Evolutionary conservation across 2,329 filamentous ascomycete genomes (phyloP).

Genomic region (Talaromyces sp.): DNA sequence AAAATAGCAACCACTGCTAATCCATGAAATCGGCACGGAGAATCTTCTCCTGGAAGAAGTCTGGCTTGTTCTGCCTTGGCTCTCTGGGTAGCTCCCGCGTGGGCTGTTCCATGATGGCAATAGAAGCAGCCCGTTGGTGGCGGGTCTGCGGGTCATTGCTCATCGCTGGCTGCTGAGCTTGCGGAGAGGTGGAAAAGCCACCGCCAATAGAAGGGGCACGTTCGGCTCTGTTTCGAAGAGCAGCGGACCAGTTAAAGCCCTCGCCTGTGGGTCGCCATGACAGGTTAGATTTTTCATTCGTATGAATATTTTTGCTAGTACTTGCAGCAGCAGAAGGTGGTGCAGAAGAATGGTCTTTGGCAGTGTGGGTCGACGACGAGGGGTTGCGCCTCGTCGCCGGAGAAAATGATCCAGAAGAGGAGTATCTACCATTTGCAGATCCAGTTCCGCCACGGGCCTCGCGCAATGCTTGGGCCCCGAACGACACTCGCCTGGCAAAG

Average conservation of each 20-base stretch:
- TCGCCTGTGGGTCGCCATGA: constrained; percentile 61
- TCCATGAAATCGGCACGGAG: constrained; percentile 99
- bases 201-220: constrained; percentile 54
- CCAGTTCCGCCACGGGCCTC: constrained; percentile 64
- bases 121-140: constrained; percentile 36
- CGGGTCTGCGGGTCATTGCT: constrained; percentile 38
- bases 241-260: constrained; percentile 96
- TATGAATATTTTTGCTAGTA: constrained; percentile 27
- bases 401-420: constrained; percentile 32
- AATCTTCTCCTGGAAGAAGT: constrained; percentile 94
- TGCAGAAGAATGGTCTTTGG: constrained; percentile 15
- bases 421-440: constrained; percentile 53
- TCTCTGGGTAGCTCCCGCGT: constrained; percentile 40
- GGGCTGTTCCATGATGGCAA: constrained; percentile 54
- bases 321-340: constrained; percentile 36
- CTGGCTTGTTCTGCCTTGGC: constrained; percentile 63
- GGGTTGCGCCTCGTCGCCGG: constrained; percentile 20
- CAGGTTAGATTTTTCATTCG: constrained; percentile 37
- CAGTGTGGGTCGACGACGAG: constrained; percentile 20
- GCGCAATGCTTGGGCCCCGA: constrained; percentile 73
- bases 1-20: constrained; percentile 37
- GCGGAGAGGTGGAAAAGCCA: constrained; percentile 22
- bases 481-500: constrained; percentile 74
- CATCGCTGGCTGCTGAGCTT: constrained; percentile 27
- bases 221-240: constrained; percentile 86